A percentile compares a stretch with the other conserved stretches of the same genome.
These are phyloP conservation scores for Yarrowia yakushimensis DNA, from an alignment of 805 yeast genomes.

Conservation along the genomic window DNA sequence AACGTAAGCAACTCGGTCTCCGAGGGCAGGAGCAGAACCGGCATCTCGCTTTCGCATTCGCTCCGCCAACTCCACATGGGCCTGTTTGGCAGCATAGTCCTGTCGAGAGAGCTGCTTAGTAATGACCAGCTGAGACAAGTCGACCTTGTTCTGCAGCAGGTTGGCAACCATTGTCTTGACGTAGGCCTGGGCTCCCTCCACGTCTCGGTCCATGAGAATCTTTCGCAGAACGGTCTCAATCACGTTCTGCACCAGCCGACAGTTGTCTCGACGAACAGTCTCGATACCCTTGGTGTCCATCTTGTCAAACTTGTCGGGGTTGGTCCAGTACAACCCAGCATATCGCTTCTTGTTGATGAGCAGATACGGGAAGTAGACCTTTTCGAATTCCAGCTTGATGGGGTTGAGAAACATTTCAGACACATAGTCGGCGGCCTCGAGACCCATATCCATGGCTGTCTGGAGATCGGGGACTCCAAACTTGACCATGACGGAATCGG, in stretches of 20 bases:
- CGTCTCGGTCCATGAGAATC: slow-evolving; percentile 84
- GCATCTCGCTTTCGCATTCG: slow-evolving; percentile 95
- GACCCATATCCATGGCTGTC: slow-evolving; percentile 86
- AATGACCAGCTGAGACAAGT: slow-evolving; percentile 87
- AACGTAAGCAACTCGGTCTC: slow-evolving; percentile 97
- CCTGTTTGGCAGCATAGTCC: slow-evolving; percentile 94
- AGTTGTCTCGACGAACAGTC: slow-evolving; percentile 96
- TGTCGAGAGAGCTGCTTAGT: slow-evolving; percentile 86
- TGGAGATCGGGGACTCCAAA: slow-evolving; percentile 80
- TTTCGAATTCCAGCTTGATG: slow-evolving; percentile 92
- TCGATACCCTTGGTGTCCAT: slow-evolving; percentile 99
- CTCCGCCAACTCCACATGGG: slow-evolving; percentile 94
- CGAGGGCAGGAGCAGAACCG: slow-evolving; percentile 94
- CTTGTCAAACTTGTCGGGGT: slow-evolving; percentile 86
- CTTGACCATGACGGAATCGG: slow-evolving; percentile 98
- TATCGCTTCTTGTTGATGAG: slow-evolving; percentile 93
- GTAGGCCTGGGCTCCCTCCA: slow-evolving; percentile 74
- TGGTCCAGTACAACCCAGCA: slow-evolving; percentile 96
- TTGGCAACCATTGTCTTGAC: slow-evolving; percentile 88
- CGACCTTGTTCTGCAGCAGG: slow-evolving; percentile 83
- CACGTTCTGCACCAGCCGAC: slow-evolving; percentile 90
- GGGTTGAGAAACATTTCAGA: slow-evolving; percentile 77
- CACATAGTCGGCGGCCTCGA: slow-evolving; percentile 88
- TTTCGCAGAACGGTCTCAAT: slow-evolving; percentile 84
- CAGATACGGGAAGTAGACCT: slow-evolving; percentile 91